Conservation (phyloP, 768 basidiomycete species). For the Pisolithus sp. region DNA sequence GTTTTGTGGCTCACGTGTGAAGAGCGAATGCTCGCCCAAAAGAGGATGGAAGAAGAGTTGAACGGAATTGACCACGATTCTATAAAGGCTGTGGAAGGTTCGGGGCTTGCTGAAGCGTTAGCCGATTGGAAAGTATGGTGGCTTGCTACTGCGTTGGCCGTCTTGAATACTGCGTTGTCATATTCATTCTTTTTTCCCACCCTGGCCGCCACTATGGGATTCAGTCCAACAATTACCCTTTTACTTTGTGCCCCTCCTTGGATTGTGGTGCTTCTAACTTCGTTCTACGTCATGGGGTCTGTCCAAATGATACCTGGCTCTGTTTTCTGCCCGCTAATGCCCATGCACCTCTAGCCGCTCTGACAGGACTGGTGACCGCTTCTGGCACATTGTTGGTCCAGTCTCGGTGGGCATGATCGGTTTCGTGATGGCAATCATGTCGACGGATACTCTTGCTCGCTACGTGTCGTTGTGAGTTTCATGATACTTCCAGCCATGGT, state of each 20-base stretch:
- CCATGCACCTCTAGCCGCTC: slow-evolving; percentile 47
- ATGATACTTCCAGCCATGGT: neutral
- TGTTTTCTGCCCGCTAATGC: neutral
- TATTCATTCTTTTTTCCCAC: slow-evolving; percentile 82
- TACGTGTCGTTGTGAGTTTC: slow-evolving; percentile 54
- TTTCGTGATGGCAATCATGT: slow-evolving; percentile 56
- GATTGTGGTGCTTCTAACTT: slow-evolving; percentile 51
- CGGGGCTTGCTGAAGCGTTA: slow-evolving; percentile 51
- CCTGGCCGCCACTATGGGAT: slow-evolving; percentile 65
- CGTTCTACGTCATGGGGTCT: slow-evolving; percentile 49
- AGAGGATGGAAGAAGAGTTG: slow-evolving; percentile 57
- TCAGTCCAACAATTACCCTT: slow-evolving; percentile 51
- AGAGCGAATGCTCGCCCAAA: slow-evolving; percentile 48
- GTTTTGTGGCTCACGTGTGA: slow-evolving; percentile 51
- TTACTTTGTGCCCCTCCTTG: slow-evolving; percentile 76
- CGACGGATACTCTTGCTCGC: slow-evolving; percentile 53
- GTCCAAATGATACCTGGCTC: neutral
- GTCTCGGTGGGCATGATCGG: slow-evolving; percentile 55
- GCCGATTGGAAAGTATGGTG: slow-evolving; percentile 80
- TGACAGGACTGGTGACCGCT: slow-evolving; percentile 64
- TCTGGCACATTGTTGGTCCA: slow-evolving; percentile 57
- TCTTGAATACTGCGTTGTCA: slow-evolving; percentile 49
- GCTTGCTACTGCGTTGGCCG: slow-evolving; percentile 57
- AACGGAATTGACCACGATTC: slow-evolving; percentile 45
- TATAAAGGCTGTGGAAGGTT: slow-evolving; percentile 29